Base-by-base conservation (phyloP, 2,329 filamentous ascomycete species). In the Septoria petroselini region DNA sequence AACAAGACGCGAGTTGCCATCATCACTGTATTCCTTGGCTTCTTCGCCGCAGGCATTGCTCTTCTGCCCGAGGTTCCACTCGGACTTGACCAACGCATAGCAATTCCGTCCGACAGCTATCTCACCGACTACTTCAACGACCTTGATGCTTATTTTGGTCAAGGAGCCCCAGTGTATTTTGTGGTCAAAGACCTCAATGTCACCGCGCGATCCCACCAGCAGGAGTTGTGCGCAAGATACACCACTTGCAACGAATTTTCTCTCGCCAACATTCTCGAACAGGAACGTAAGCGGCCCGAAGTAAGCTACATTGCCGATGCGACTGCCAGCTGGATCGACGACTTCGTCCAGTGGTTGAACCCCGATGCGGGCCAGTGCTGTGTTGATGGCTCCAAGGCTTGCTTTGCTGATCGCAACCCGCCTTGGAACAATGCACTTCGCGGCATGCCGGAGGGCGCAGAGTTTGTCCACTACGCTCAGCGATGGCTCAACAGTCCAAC, bases 61-160 rank as follows among this genome's bases (percentile, higher is more conserved):
- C 74, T 98, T 25, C 78, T 97, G 12, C 94, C 93, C 0, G 81
- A 85, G 57, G 83, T 98, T 14, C 73, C 91, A 60, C 81, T 98
- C 34, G 93, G 93, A 0, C 76, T 98, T 21, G 93, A 98, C 64
- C 93, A 98, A 71, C 84, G 93, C 14, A 91, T 96, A 47, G 93
- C 93, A 8, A 86, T 98, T 50, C 93, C 93, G 0, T 88, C 87
- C 57, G 91, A 88, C 62, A 97, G 91, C 1, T 98, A 98, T 67
- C 76, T 98, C 42, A 95, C 98, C 55, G 82, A 86, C 7, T 98
- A 95, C 70, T 98, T 98, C 71, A 90, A 97, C 64, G 93, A 98
- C 66, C 75, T 98, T 23, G 95, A 96, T 67, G 83, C 83, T 52
- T 98, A 98, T 67, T 86, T 97, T 61, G 87, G 91, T 53, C 84